Evolutionary conservation across 2,329 filamentous ascomycete species (phyloP), one percentile per base, ranked within the genome.

Genomic region (Monosporascus sp.): DNA sequence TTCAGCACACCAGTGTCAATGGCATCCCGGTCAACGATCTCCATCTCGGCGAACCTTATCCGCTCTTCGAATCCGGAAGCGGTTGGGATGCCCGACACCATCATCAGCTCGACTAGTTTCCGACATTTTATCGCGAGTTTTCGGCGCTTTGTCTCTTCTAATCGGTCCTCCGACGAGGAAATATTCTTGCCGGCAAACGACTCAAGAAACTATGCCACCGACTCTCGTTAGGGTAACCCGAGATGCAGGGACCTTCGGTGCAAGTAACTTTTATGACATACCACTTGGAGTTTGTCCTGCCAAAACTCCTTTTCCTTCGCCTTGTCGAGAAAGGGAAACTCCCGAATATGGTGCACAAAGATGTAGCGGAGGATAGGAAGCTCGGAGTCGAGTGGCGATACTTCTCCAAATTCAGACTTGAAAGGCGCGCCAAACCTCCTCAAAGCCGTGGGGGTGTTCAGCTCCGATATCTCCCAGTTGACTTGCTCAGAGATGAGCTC

Each of bases 231-330:
- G 51, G 51, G 47, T 46, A 50, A 46, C 18, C 35, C 22, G 25
- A 27, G 24, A 18, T 11, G 22, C 45, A 25, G 41, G 17, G 1
- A 49, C 18, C 2, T 20, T 31, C 4, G 9, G 11, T 14, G 31
- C 5, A 11, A 35, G 31, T 35, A 14, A 14, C 47, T 1, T 24
- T 18, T 18, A 56, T 20, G 52, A 85, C 88, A 62, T 74, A 96
- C 90, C 67, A 92, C 83, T 76, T 99, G 94, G 55, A 99, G 77
- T 71, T 96, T 97, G 68, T 97, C 91, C 74, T 99, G 94, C 94
- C 94, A 99, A 66, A 99, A 99, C 73, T 99, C 94, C 80, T 97
- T 96, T 80, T 99, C 94, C 66, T 84, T 88, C 22, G 94, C 94
- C 77, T 96, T 90, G 72, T 99, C 91, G 58, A 99, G 82, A 67